These are phyloP conservation scores for Debaryomyces castellii DNA, from an alignment of 805 yeast genomes.

Conservation along the genomic window DNA sequence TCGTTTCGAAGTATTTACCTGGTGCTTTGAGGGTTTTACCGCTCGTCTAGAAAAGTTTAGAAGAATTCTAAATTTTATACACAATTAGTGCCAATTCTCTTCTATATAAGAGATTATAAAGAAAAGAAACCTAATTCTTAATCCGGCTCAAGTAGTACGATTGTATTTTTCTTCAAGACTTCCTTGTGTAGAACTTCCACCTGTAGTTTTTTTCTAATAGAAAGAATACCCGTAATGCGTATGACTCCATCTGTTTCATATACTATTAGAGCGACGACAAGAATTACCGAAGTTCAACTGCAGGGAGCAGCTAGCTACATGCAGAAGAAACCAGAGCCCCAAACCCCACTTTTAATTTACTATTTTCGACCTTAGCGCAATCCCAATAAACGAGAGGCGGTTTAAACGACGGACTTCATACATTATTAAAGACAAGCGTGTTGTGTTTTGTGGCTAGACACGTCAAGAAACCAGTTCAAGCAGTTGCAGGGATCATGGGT, in stretches of 20 bases:
- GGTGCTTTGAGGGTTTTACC: too few species aligned
- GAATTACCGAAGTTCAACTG: neutral
- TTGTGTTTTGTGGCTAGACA: too few species aligned
- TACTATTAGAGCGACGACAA: neutral
- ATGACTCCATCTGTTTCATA: neutral
- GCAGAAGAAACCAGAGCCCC: neutral
- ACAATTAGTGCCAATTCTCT: neutral
- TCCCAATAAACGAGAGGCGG: neutral
- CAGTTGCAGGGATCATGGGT: too few species aligned
- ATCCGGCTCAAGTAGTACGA: neutral
- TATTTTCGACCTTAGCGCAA: neutral
- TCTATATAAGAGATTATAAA: neutral
- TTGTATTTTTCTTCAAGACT: neutral
- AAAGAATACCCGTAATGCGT: neutral
- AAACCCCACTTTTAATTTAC: neutral
- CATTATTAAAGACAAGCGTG: neutral
- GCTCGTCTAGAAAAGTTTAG: too few species aligned
- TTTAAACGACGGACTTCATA: neutral
- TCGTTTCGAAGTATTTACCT: neutral
- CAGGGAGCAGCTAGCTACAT: neutral
- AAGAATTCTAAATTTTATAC: neutral
- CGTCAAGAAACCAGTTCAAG: too few species aligned
- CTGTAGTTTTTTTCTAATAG: neutral
- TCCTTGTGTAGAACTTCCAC: neutral
- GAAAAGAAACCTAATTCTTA: neutral